These are phyloP conservation scores for Pluteus cervinus DNA, from an alignment of 768 basidiomycete species.

Conservation along the genomic window DNA sequence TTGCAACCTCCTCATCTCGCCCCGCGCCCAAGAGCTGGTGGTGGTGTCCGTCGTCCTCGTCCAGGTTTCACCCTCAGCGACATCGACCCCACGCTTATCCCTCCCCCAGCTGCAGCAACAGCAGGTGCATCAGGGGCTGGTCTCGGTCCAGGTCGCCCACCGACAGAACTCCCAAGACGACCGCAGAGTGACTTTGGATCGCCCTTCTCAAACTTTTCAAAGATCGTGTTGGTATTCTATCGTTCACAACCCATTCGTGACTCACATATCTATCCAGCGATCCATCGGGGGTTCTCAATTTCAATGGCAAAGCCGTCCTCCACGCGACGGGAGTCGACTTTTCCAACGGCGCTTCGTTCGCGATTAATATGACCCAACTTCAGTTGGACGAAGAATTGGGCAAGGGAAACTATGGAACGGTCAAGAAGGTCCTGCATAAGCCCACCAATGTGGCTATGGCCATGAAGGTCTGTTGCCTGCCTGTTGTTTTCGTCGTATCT, in stretches of 20 bases:
- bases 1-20: constrained; percentile 9
- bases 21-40: constrained; percentile 13
- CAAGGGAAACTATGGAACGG: constrained; percentile 95
- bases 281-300: constrained; percentile 93
- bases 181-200: constrained; percentile 47
- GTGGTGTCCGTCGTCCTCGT: constrained; percentile 42
- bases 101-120: constrained; percentile 30
- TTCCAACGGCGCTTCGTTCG: constrained; percentile 82
- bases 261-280: constrained; percentile 48
- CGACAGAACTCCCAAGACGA: constrained; percentile 29
- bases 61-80: constrained; percentile 60
- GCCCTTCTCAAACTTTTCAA: constrained; percentile 89
- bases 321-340: constrained; percentile 85
- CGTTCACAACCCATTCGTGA: constrained; percentile 5
- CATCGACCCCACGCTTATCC: constrained; percentile 40
- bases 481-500: constrained; percentile 6
- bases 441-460: constrained; percentile 97
- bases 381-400: constrained; percentile 91
- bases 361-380: constrained; percentile 93
- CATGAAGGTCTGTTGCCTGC: constrained; percentile 74
- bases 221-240: constrained; percentile 72
- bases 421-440: constrained; percentile 90
- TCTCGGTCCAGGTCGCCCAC: constrained; percentile 63
- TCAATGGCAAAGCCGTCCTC: constrained; percentile 87
- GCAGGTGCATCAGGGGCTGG: constrained; percentile 58